Evolutionary conservation across 1,284 basidiomycete genomes (phyloP).

Genomic region (Exsudoporus floridanus): DNA sequence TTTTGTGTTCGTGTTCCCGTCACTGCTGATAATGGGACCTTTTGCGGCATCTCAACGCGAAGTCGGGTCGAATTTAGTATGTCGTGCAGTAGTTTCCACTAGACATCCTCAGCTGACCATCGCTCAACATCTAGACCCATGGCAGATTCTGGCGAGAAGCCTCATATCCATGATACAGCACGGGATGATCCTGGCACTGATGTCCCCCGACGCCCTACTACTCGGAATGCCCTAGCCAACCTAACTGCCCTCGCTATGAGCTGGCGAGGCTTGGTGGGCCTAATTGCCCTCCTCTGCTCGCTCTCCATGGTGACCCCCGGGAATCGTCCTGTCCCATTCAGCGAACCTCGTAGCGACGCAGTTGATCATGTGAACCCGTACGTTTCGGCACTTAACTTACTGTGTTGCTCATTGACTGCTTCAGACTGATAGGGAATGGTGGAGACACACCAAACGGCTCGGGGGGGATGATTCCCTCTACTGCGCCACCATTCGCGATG

Average conservation of each 20-base stretch:
- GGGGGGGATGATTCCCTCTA: slow-evolving; percentile 69
- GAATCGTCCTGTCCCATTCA: slow-evolving; percentile 17
- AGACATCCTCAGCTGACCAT: background rate
- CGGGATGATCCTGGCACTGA: background rate
- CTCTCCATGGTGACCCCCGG: slow-evolving; percentile 5
- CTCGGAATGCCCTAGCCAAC: background rate
- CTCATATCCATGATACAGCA: background rate
- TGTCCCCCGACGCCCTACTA: background rate
- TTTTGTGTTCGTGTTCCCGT: background rate
- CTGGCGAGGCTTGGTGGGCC: slow-evolving; percentile 13
- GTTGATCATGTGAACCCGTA: slow-evolving; percentile 59
- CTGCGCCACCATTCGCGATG: slow-evolving; percentile 80
- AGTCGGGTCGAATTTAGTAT: background rate
- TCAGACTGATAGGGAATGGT: slow-evolving; percentile 66
- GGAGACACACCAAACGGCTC: slow-evolving; percentile 68
- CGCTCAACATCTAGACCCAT: slow-evolving; percentile 1
- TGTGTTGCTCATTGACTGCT: background rate
- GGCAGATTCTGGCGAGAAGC: slow-evolving; percentile 1
- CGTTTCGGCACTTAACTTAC: slow-evolving; percentile 12
- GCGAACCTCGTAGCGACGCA: slow-evolving; percentile 40
- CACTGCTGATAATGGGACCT: background rate
- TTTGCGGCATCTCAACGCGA: background rate
- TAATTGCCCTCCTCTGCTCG: slow-evolving; percentile 16
- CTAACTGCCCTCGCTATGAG: slow-evolving; percentile 1
- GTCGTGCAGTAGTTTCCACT: background rate